Base-by-base conservation (phyloP, 139 green algal genomes). In the Chlamydomonas incerta region DNA sequence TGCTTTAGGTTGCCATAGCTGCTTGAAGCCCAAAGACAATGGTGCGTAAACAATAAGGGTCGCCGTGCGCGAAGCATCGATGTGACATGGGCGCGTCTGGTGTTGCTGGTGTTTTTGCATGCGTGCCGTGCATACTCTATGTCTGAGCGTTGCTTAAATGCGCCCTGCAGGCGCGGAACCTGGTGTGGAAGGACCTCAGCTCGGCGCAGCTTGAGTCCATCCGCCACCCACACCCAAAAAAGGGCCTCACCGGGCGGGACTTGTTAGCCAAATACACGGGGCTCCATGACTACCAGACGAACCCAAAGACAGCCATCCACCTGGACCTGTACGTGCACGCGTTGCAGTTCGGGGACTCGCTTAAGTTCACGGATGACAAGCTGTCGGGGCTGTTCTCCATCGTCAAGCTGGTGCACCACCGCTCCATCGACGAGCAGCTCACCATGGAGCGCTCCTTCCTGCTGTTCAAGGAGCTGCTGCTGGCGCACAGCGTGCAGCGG, bases 401-500 rank as follows among this genome's bases (percentile, higher is more conserved):
- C 34, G 87, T 95, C 11, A 94, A 94, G 71, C 80, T 65, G 17
- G 86, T 93, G 33, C 93, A 95, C 74, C 52, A 60, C 0, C 81
- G 57, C 33, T 84, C 72, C 60, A 66, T 87, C 0, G 28, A 33
- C 17, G 73, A 90, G 69, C 77, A 72, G 41, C 81, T 94, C 37
- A 90, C 92, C 4, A 71, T 95, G n/a, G 88, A 92, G 81, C 72
- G 63, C 21, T 92, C 85, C 37, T 96, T 96, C 65, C 60, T 68
- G 8, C 79, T 87, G 23, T 87, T 87, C 23, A 87, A 87, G 34
- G 82, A 87, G 29, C 82, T 91, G 15, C 66, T 94, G n/a, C 71
- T 95, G 10, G 60, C 74, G 55, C 90, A 94, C 88, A 93, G 84
- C 81, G 89, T 96, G 50, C 91, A 96, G 67, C 88, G 92, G 66